These are phyloP conservation scores for Pichia sp. DNA, from an alignment of 1,139 yeast species.

Conservation along the genomic window DNA sequence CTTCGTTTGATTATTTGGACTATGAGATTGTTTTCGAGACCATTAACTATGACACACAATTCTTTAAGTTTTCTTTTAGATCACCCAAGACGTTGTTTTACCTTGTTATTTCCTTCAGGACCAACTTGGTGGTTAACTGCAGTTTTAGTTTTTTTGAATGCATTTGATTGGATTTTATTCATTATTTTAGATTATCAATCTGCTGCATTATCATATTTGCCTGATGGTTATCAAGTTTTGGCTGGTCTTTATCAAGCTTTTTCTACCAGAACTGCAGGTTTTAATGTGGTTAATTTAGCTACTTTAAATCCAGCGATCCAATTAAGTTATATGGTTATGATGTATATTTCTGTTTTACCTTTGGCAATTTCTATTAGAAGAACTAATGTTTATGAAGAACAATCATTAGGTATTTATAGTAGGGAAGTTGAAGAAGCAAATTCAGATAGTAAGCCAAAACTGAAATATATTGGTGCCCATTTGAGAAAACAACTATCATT, in stretches of 20 bases:
- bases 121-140: slow-evolving; percentile 95
- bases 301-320: slow-evolving; percentile 83
- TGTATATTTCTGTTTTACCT: slow-evolving; percentile 96
- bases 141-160: slow-evolving; percentile 66
- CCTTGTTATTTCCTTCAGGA: slow-evolving; percentile 80
- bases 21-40: slow-evolving; percentile 60
- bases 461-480: slow-evolving; percentile 72
- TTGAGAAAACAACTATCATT: slow-evolving; percentile 86
- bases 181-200: slow-evolving; percentile 67
- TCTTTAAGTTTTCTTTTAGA: slow-evolving; percentile 82
- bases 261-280: slow-evolving; percentile 92
- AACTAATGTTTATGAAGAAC: slow-evolving; percentile 96
- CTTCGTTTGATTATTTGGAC: slow-evolving; percentile 79
- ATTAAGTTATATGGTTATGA: slow-evolving; percentile 91
- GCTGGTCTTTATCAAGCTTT: slow-evolving; percentile 89
- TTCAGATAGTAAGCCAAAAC: slow-evolving; percentile 19
- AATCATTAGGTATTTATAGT: slow-evolving; percentile 76
- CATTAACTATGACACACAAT: slow-evolving; percentile 60
- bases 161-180: slow-evolving; percentile 72
- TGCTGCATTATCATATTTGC: slow-evolving; percentile 40
- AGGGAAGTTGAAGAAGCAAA: slow-evolving; percentile 29
- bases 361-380: slow-evolving; percentile 93
- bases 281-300: slow-evolving; percentile 63
- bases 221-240: slow-evolving; percentile 63
- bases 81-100: slow-evolving; percentile 96